These are phyloP conservation scores for Fragaria nilgerrensis DNA, from an alignment of 306 rosid genomes.

Conservation along the genomic window DNA sequence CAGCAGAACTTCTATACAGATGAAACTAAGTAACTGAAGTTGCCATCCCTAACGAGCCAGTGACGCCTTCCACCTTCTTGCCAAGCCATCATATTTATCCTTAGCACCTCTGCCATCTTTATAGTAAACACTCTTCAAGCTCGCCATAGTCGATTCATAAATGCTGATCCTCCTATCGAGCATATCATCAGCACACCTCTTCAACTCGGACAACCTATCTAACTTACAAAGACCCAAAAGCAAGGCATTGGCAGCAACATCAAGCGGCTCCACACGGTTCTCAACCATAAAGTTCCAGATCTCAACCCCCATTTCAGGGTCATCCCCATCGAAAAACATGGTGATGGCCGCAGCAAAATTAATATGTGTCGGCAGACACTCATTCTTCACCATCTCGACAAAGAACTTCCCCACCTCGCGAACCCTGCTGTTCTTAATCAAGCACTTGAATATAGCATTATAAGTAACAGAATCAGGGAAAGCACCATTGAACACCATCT, in stretches of 20 bases:
- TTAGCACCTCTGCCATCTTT: conserved; percentile 51
- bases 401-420: conserved; percentile 44
- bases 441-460: conserved; percentile 63
- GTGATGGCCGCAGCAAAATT: conserved; percentile 53
- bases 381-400: conserved; percentile 70
- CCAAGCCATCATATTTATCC: conserved; percentile 53
- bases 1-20: conserved; percentile 1
- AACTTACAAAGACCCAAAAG: conserved; percentile 60
- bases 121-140: conserved; percentile 48
- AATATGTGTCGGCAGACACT: conserved; percentile 45
- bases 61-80: conserved; percentile 47
- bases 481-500: conserved; percentile 56
- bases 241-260: conserved; percentile 55
- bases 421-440: conserved; percentile 55
- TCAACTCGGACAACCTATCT: conserved; percentile 48
- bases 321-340: conserved; percentile 59
- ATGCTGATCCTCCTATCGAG: conserved; percentile 45
- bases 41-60: conserved; percentile 15
- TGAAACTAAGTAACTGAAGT: conserved; percentile 16
- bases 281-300: conserved; percentile 65
- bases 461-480: conserved; percentile 64
- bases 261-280: conserved; percentile 44
- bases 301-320: conserved; percentile 60
- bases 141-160: conserved; percentile 55
- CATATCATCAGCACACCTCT: conserved; percentile 50